Evolutionary conservation across 306 rosid species (phyloP).

Genomic region (Nissolia schottii): DNA sequence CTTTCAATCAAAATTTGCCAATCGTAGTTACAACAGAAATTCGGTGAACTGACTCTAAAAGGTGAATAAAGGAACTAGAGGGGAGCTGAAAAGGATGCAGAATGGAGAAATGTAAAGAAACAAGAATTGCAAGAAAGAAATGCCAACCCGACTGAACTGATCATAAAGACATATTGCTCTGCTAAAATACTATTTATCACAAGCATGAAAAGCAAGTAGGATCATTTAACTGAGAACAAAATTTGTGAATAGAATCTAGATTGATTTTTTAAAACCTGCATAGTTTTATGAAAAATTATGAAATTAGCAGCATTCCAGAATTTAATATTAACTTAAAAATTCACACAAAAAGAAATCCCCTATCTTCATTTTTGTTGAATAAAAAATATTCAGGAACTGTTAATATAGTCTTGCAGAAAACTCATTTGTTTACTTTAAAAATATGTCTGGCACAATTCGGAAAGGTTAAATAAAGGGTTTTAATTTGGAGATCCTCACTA

Average conservation of each 20-base stretch:
- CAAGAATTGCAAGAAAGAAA: background rate
- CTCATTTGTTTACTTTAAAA: background rate
- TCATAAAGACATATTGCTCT: background rate
- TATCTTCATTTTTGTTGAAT: background rate
- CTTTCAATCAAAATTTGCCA: background rate
- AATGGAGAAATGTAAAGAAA: background rate
- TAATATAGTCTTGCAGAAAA: background rate
- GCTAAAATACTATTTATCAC: background rate
- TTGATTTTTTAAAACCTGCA: background rate
- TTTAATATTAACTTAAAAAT: background rate
- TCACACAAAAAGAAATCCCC: background rate
- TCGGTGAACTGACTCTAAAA: background rate
- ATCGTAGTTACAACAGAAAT: background rate
- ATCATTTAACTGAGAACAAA: conserved; percentile 9
- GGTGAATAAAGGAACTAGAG: background rate
- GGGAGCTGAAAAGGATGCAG: background rate
- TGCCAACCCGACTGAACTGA: background rate
- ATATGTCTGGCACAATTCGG: background rate
- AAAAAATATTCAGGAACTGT: background rate
- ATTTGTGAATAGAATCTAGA: background rate
- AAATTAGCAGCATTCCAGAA: background rate
- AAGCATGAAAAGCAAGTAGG: background rate
- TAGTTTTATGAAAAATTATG: background rate
- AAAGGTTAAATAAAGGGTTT: background rate
- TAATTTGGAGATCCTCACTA: background rate